Evolutionary conservation across 2,329 filamentous ascomycete genomes (phyloP), one percentile per base, ranked within the genome.

Genomic region (Cladophialophora chaetospira): DNA sequence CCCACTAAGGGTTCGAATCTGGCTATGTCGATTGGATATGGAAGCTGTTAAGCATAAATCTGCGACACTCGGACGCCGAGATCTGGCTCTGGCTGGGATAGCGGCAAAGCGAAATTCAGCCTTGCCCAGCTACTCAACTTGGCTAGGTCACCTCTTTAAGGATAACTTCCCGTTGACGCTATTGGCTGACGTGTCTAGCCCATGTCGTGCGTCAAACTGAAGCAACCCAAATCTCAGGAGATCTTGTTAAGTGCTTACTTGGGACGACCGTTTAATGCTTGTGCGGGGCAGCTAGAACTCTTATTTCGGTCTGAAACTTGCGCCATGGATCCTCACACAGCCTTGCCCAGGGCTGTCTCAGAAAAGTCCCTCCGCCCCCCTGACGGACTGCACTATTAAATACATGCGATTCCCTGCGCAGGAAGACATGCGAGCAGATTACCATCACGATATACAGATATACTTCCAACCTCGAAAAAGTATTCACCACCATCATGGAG

Each of bases 191-290:
- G 21, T 23, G 42, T 44, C 40, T 23, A 44, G 6, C 26, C n/a
- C 10, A 23, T 23, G 8, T 15, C 19, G 15, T n/a, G 42, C 42
- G 42, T 21, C 3, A 9, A 13, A n/a, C 10, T 23, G 9, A 19
- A 44, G 23, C n/a, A 44, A 44, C 19, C n/a, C 42, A 8, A 44
- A 28, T 10, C n/a, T 23, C 42, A 44, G n/a, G n/a, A 23, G 13
- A 21, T 19, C 42, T 25, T 25, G 21, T n/a, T 23, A 44, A 44
- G 42, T 44, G 42, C 42, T 44, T 44, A 44, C 42, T 44, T 44
- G 8, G 17, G 21, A 42, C 42, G 42, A 28, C 42, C 23, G 42
- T 23, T 28, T 8, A 15, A 28, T 44, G 13, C 23, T 44, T 28
- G n/a, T 44, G 23, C 21, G n/a, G n/a, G 19, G 17, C n/a, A 9